Evolutionary conservation across 169 alveolate species (phyloP), one percentile per base, ranked within the genome.

Genomic region (Eimeria acervulina): DNA sequence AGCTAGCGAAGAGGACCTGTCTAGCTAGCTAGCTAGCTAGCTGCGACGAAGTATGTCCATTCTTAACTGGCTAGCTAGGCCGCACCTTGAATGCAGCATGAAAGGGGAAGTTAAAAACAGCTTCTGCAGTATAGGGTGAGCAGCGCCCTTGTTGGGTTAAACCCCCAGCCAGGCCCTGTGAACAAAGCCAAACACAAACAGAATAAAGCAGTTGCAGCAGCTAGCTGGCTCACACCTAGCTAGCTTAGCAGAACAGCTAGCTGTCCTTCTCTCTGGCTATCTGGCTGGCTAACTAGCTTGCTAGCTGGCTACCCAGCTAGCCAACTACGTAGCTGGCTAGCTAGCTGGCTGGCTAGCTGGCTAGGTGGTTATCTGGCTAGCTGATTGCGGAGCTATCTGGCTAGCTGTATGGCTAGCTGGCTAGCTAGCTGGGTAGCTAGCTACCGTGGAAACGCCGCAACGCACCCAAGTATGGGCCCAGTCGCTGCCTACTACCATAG

Each of bases 51-150:
- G 55, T 47, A 7, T 5, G 12, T 47, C 19, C 55, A 12, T 47
- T 12, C 55, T 47, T 47, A 7, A 7, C 55, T 47, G 55, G 55
- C 55, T 47, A 7, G 19, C 5, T 5, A 5, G 12, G 36, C 21
- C 5, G 23, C 66, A 89, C 95, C 81, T 89, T 66, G 52, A 89
- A 89, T n/a, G 80, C 80, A 28, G 81, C 84, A 44, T 74, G 80
- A 87, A 89, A 89, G 87, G 95, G 95, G 33, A 89, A 44, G 74
- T 89, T 89, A 40, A 74, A 33, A 2, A 28, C 74, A 10, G 66
- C 87, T 68, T 89, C 42, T 15, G 38, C 8, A 36, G 40, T 42
- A 33, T 63, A 6, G 66, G 40, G 12, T 8, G 66, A 26, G 31
- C 42, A 15, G 89, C 26, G 66, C 10, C 66, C 63, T 33, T 78